Evolutionary conservation across 306 rosid species (phyloP).

Genomic region (Astragalus membranaceus): DNA sequence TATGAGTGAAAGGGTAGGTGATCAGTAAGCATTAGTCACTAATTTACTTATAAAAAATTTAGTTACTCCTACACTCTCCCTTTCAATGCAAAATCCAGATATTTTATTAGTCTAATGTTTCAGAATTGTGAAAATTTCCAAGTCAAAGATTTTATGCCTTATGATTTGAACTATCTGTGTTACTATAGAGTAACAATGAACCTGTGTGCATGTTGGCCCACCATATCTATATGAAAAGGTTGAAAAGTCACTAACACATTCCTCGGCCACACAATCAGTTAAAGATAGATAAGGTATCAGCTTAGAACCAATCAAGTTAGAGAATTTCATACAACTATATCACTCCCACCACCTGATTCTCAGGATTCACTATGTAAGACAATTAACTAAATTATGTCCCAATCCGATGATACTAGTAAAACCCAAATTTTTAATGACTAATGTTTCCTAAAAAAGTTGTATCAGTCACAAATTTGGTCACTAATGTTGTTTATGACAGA

Average conservation of each 20-base stretch:
- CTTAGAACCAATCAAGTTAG: neutral
- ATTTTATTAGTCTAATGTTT: neutral
- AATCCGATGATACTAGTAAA: neutral
- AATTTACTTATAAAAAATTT: neutral
- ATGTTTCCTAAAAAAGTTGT: neutral
- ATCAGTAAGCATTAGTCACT: neutral
- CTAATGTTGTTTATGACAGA: no score
- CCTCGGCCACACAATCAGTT: slow-evolving; percentile 37
- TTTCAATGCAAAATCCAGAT: neutral
- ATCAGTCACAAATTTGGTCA: neutral
- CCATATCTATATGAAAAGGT: slow-evolving; percentile 17
- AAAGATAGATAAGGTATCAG: slow-evolving; percentile 37
- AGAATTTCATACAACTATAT: slow-evolving; percentile 6
- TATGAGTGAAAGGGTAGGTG: neutral
- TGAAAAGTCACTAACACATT: slow-evolving; percentile 24
- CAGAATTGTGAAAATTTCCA: neutral
- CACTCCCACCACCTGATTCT: slow-evolving; percentile 10
- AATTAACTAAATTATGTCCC: neutral
- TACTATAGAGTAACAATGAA: neutral
- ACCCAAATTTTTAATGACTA: neutral
- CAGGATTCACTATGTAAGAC: slow-evolving; percentile 12
- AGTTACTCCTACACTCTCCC: neutral
- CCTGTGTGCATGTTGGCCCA: slow-evolving; percentile 32
- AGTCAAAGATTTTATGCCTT: neutral
- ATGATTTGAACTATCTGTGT: neutral